A percentile compares a stretch with the other conserved stretches of the same genome.
These are phyloP conservation scores for Rosa persica DNA, from an alignment of 306 rosid species.

Conservation along the genomic window DNA sequence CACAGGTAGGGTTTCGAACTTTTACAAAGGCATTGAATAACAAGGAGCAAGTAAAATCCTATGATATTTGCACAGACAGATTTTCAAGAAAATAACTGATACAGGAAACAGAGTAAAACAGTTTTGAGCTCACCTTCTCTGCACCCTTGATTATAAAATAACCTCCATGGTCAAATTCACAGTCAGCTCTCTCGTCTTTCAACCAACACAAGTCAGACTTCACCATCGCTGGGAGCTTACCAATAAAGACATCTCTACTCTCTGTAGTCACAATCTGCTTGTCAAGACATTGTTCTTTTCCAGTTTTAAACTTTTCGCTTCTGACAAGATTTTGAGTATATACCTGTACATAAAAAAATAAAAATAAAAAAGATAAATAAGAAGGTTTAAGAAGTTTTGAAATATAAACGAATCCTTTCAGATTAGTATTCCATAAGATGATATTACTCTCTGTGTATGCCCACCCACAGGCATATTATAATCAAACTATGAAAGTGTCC, in stretches of 20 bases:
- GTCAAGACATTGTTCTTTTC: constrained; percentile 54
- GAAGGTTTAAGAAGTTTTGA: too few species aligned
- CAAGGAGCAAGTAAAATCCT: too few species aligned
- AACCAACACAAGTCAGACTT: constrained; percentile 83
- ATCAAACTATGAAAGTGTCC: too few species aligned
- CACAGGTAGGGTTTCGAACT: too few species aligned
- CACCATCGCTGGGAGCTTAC: constrained; percentile 88
- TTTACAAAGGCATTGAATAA: too few species aligned
- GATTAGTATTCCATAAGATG: too few species aligned
- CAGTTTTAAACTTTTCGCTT: constrained; percentile 86
- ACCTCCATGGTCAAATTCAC: constrained; percentile 88
- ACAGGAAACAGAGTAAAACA: background rate
- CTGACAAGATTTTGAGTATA: constrained; percentile 46
- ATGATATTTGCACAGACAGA: too few species aligned
- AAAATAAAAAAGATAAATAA: too few species aligned
- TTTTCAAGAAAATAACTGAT: too few species aligned
- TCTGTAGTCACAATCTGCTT: constrained; percentile 34
- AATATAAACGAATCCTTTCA: too few species aligned
- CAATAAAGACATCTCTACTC: constrained; percentile 53
- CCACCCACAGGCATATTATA: too few species aligned
- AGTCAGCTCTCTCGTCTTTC: constrained; percentile 72
- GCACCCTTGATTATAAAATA: constrained; percentile 88
- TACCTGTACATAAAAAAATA: constrained; percentile 36
- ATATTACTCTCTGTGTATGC: too few species aligned
- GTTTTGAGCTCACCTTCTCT: constrained; percentile 58